These are phyloP conservation scores for Penicillium aurantiogriseum DNA, from an alignment of 2,329 filamentous ascomycete species.

Conservation along the genomic window DNA sequence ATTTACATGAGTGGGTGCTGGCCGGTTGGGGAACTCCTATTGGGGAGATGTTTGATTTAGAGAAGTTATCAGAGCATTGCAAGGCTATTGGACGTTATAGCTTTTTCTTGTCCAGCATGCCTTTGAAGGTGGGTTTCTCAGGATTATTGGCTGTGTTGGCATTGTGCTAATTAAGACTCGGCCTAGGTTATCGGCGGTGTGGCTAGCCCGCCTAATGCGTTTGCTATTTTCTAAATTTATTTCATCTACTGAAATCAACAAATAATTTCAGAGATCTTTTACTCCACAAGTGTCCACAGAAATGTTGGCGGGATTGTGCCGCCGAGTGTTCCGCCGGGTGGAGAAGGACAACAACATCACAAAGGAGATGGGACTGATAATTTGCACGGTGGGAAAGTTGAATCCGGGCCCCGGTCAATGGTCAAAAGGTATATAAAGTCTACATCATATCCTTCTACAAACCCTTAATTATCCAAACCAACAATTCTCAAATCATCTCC, in stretches of 20 bases:
- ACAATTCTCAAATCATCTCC: neutral
- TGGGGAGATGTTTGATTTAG: conserved; percentile 38
- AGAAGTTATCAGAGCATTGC: conserved; percentile 33
- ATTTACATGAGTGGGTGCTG: conserved; percentile 34
- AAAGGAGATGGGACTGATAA: neutral
- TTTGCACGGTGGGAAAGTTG: neutral
- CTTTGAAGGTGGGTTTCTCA: conserved; percentile 28
- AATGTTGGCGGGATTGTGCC: conserved; percentile 1
- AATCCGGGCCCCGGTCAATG: neutral
- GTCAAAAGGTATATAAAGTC: neutral
- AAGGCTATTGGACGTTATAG: conserved; percentile 30
- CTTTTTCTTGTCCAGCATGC: conserved; percentile 37
- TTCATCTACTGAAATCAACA: neutral
- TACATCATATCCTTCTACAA: neutral
- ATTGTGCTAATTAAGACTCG: neutral
- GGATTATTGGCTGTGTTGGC: neutral
- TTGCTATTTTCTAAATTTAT: conserved; percentile 21
- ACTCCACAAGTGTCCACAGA: neutral
- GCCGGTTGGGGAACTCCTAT: conserved; percentile 34
- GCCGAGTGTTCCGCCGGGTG: conserved; percentile 3
- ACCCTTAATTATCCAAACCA: neutral
- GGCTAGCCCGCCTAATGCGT: conserved; percentile 26
- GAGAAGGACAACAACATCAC: neutral
- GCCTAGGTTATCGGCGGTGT: conserved; percentile 24
- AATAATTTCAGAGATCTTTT: neutral